Evolutionary conservation across 768 basidiomycete species (phyloP).

Genomic region (Guyanaporus albipodus): DNA sequence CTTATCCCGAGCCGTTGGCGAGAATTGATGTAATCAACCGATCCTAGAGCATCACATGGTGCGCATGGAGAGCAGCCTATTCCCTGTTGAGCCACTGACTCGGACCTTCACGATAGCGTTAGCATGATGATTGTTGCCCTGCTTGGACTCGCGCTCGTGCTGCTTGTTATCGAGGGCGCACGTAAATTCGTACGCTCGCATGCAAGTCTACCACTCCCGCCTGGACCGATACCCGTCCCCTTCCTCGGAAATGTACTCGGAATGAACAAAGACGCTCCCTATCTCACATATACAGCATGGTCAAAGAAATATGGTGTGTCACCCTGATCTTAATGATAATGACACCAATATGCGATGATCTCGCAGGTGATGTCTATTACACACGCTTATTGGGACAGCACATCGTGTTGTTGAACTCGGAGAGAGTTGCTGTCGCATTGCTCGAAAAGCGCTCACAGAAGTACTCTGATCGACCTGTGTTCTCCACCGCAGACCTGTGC

Average conservation of each 20-base stretch:
- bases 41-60: too few relatives aligned
- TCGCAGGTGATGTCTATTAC: slow-evolving; percentile 10
- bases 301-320: slow-evolving; percentile 16
- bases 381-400: slow-evolving; percentile 38
- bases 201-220: slow-evolving; percentile 9
- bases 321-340: too few relatives aligned
- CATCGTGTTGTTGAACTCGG: slow-evolving; percentile 50
- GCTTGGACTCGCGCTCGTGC: background rate
- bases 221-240: slow-evolving; percentile 16
- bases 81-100: too few relatives aligned
- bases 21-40: too few relatives aligned
- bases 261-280: slow-evolving; percentile 4
- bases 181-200: too few relatives aligned
- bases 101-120: too few relatives aligned
- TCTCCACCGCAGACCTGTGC: too few relatives aligned
- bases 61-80: too few relatives aligned
- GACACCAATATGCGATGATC: background rate
- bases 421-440: too few relatives aligned
- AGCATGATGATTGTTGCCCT: background rate
- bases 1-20: too few relatives aligned
- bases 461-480: too few relatives aligned
- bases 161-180: background rate
- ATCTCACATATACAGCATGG: slow-evolving; percentile 19
- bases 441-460: too few relatives aligned
- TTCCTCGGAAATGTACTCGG: slow-evolving; percentile 16